A percentile compares a stretch with the other conserved stretches of the same genome.
phyloP scores from a whole-genome alignment of 2,329 filamentous ascomycete genomes.

The Leptographium lundbergii region DNA sequence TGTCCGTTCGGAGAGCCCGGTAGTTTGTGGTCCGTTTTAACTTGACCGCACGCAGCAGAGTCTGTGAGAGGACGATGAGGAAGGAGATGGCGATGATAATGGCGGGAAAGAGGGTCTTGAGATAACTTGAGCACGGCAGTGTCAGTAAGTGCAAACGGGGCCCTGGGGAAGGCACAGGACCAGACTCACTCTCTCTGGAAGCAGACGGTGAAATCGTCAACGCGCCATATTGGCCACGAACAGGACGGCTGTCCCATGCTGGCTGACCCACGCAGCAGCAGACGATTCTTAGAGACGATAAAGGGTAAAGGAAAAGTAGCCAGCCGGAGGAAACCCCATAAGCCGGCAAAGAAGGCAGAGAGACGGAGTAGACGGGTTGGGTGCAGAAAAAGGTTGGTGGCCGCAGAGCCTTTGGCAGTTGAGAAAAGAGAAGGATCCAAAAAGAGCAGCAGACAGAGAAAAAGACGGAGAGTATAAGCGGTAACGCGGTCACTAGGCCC shows the following conservation, averaged over 20 bases:
- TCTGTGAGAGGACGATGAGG: constrained; percentile 48
- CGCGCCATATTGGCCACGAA: constrained; percentile 45
- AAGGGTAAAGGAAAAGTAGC: neutral
- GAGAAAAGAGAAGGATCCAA: neutral
- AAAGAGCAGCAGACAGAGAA: neutral
- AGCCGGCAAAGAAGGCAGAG: neutral
- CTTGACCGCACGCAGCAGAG: constrained; percentile 37
- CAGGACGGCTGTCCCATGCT: constrained; percentile 41
- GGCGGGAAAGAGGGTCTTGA: constrained; percentile 70
- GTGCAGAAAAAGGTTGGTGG: neutral
- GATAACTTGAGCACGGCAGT: constrained; percentile 41
- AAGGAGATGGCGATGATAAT: constrained; percentile 58
- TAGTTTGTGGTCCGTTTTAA: constrained; percentile 27
- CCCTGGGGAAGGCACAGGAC: constrained; percentile 1
- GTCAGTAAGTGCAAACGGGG: neutral
- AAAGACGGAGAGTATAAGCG: neutral
- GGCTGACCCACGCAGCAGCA: constrained; percentile 9
- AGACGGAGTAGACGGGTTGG: neutral
- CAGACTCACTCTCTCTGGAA: constrained; percentile 53
- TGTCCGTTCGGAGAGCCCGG: constrained; percentile 3
- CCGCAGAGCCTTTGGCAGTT: neutral
- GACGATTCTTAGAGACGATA: neutral
- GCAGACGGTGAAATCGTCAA: constrained; percentile 52
- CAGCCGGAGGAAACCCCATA: neutral
- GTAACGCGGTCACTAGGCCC: no score